Evolutionary conservation across 192 early-diverging fungal genomes (phyloP), one percentile per base, ranked within the genome.

Genomic region (Podila epicladia): DNA sequence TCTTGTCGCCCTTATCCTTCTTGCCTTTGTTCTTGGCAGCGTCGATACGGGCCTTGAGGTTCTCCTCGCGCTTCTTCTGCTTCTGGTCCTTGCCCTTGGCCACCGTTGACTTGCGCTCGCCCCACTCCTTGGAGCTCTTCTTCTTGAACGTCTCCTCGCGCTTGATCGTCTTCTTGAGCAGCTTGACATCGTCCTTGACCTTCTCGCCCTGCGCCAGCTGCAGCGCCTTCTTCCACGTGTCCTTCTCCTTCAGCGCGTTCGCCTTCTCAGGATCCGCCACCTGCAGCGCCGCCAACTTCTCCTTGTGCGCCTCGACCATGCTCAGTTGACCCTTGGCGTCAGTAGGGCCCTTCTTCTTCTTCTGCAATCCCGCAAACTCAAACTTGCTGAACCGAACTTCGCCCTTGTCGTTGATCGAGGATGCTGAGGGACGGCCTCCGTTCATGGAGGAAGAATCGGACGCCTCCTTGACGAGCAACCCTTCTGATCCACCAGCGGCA

Each of bases 121-220:
- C 76, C 97, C 97, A 99, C 60, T 93, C 91, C 62, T 91, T 85
- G 32, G 89, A 74, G 70, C 93, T 95, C 92, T 95, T 97, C 76
- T 82, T 84, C 91, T 99, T 99, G 66, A 84, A 72, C 70, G 93
- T 87, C 67, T 95, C 91, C 67, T 93, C 87, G 59, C 94, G 91
- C 82, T 96, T 97, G 41, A 99, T 89, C 2, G 93, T 93, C 84
- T 96, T 97, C 84, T 97, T 96, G 41, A 99, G 87, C 51, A 97
- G 83, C 75, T 91, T 94, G 64, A 91, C 75, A 60, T 99, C 94
- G 76, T 99, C 97, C 84, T 96, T 95, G 66, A 97, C 88, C 85
- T 96, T 97, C 75, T 96, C 93, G 70, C 97, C 97, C 69, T 89
- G 85, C 2, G 97, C 96, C 82, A 92, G 86, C 62, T 90, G 88